Evolutionary conservation across 441 rosid species (phyloP).

Genomic region (Isatis lusitanica): DNA sequence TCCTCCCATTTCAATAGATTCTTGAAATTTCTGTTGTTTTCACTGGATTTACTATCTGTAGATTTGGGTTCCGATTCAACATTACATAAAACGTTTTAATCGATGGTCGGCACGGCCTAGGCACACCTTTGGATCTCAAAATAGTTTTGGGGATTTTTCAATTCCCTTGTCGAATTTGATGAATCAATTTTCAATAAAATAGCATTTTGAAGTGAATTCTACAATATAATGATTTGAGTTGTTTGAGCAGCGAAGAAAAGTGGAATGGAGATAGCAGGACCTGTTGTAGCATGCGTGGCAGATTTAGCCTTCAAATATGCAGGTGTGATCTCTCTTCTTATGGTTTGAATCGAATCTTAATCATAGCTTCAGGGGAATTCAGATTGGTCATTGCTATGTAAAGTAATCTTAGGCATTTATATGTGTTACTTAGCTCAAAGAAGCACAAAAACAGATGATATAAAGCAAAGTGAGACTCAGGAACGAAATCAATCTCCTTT

Average conservation of each 20-base stretch:
- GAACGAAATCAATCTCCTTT: no score
- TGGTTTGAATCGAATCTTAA: conserved; percentile 1
- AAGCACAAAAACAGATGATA: no score
- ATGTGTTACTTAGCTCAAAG: no score
- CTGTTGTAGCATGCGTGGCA: conserved; percentile 60
- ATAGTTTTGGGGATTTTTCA: not conserved
- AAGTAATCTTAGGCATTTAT: no score
- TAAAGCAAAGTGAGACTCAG: no score
- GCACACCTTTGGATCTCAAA: not conserved
- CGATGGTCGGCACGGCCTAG: not conserved
- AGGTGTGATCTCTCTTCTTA: conserved; percentile 40
- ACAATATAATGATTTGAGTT: not conserved
- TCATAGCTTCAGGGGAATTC: not conserved
- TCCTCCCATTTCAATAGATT: not conserved
- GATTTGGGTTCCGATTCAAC: not conserved
- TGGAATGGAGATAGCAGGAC: conserved; percentile 59
- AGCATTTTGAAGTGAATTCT: not conserved
- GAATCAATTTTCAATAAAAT: not conserved
- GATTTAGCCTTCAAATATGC: conserved; percentile 75
- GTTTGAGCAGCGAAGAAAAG: conserved; percentile 54
- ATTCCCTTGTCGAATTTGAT: not conserved
- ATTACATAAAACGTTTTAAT: not conserved
- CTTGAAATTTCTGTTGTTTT: not conserved
- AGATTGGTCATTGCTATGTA: not conserved
- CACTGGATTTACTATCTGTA: not conserved